Percentiles rank a stretch among this genome's conserved stretches.
Evolutionary conservation across 495 filamentous ascomycete species (phyloP).

Genomic region (Trypethelium eluteriae): DNA sequence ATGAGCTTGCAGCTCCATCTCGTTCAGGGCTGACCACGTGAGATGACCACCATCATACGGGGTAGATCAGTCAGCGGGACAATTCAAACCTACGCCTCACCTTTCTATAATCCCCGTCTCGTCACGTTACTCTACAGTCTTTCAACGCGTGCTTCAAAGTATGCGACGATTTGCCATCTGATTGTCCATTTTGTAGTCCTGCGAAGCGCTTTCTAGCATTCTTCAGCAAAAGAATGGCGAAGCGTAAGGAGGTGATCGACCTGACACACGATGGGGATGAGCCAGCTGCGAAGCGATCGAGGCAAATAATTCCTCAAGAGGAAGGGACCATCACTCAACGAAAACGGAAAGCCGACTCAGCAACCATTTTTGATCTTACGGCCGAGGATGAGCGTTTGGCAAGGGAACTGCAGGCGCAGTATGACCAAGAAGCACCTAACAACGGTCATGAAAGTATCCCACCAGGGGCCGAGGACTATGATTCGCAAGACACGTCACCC

Average conservation of each 20-base stretch:
- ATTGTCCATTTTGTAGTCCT: not conserved
- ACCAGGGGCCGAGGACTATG: not conserved
- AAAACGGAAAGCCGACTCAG: not conserved
- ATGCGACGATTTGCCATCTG: not conserved
- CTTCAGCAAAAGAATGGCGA: not conserved
- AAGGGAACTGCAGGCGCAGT: constrained; percentile 14
- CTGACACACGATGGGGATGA: not conserved
- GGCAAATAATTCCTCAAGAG: not conserved
- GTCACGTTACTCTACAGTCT: not conserved
- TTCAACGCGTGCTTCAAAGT: not conserved
- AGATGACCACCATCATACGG: no score
- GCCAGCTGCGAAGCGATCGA: not conserved
- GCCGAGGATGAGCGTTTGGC: constrained; percentile 13
- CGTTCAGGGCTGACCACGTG: no score
- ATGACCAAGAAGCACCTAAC: constrained; percentile 5
- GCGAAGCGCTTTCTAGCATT: not conserved
- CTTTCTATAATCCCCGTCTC: no score
- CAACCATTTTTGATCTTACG: not conserved
- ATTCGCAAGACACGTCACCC: not conserved
- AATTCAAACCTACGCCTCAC: no score
- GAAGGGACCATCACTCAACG: not conserved
- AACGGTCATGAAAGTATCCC: not conserved
- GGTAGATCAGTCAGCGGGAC: no score
- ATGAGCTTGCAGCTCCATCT: no score
- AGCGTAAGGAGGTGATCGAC: constrained; percentile 1